Base-by-base conservation (phyloP, 164 flowering plant genomes). In the Dillenia suffruticosa region DNA sequence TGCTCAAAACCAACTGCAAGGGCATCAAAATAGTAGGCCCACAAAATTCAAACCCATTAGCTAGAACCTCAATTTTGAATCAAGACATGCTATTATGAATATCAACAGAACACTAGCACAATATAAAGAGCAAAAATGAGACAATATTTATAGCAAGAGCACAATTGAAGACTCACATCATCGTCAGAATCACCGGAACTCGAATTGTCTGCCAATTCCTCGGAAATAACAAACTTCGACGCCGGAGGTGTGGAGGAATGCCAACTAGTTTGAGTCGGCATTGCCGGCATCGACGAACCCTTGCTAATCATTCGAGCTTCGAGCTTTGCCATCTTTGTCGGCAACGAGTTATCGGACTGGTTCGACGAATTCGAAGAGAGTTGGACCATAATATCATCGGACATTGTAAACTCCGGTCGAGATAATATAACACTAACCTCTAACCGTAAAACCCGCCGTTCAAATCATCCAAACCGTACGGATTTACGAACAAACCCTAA, bases 221-320 rank as follows among this genome's bases (percentile, higher is more conserved):
- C 88, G 5, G 67, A 45, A 1, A 68, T 70, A 2, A 65, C 82
- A 57, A 76, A 66, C 61, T 77, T 85, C 8, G 40, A 1, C 40
- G 59, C 71, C 10, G 79, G 58, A 45, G 87, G 62, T 46, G 71
- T 73, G n/a, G 90, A 59, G n/a, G 90, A 57, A 0, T 83, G 16
- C 83, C 86, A 59, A 12, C 64, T 43, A 3, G 79, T 51, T 64
- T 67, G 81, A 46, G 66, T 71, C 19, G 76, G 81, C 49, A 65
- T 71, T 16, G 76, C 63, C 1, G 74, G n/a, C 5, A 71, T 61
- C 17, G 85, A 72, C 15, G 91, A 66, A 44, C 80, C 78, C 72
- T 82, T 84, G 14, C 97, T 94, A 6, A 76, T 82, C 94, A 95
- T 72, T 54, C 97, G 82, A 62, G 99, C 99, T 73, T 92, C 97